Base-by-base conservation (phyloP, 257 asterid genomes). In the Capsicum rhomboideum region DNA sequence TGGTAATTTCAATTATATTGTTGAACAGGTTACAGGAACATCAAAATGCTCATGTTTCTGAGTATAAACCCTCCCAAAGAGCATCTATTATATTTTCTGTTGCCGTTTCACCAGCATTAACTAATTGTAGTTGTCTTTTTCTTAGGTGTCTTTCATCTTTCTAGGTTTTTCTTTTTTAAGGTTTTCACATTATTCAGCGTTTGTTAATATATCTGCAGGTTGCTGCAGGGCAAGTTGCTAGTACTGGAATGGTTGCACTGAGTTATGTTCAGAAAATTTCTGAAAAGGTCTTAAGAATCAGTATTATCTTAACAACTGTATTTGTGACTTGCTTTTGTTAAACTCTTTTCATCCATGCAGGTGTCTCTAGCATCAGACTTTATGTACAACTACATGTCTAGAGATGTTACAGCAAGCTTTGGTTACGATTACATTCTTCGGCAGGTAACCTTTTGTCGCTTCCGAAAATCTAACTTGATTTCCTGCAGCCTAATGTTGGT, bases 171-270 rank as follows among this genome's bases (percentile, higher is more conserved):
- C 18, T 20, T 2, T 50, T 14, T 6, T 6, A 75, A 46, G 63
- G 14, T 77, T 50, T 77, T 50, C 10, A 31, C 18, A 9, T 28
- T 50, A 28, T 77, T 77, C 46, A 50, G 78, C 52, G 50, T 72
- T 72, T n/a, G 52, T 75, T 20, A 49, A 44, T 17, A 63, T 54
- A 21, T 50, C 6, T 86, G 86, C 89, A 92, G 96, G 94, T 92
- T 23, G 93, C 97, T 64, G 87, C 97, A 77, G 97, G 95, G 82
- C 96, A 93, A 89, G 90, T 93, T 87, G 96, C 97, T 71, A 93
- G 93, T 89, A 92, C 97, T 87, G 97, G 96, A 68, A 87, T 92
- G 90, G 91, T 93, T 87, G 96, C 94, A 82, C 88, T 93, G 31
- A 91, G 96, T 86, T 93, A 92, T 88, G 97, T 93, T 77, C 97